phyloP scores from a whole-genome alignment of 352 stramenopile genomes.

The Saprolegnia diclina region DNA sequence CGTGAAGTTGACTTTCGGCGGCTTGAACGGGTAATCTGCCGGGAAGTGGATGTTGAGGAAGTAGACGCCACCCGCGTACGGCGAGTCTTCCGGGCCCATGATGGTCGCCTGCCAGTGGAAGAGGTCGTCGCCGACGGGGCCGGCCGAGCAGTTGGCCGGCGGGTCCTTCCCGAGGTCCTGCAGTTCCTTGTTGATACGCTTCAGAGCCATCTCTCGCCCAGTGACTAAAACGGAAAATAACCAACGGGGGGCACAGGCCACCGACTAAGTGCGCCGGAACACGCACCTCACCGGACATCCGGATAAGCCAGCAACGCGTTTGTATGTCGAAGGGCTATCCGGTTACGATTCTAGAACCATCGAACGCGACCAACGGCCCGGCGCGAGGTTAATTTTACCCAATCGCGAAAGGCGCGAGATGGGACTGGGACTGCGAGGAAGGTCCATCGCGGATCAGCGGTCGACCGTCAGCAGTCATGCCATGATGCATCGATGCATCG shows the following conservation, averaged over 20 bases:
- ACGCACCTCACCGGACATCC: background rate
- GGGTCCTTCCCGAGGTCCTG: slow-evolving; percentile 93
- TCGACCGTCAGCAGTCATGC: too few species aligned
- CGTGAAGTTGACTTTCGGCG: slow-evolving; percentile 98
- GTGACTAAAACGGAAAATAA: slow-evolving; percentile 28
- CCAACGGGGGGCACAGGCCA: background rate
- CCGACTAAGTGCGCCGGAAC: too few species aligned
- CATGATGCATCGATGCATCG: too few species aligned
- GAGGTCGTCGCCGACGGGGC: slow-evolving; percentile 96
- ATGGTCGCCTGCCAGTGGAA: slow-evolving; percentile 98
- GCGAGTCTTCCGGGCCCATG: slow-evolving; percentile 98
- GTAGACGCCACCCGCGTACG: slow-evolving; percentile 97
- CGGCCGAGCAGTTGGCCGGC: slow-evolving; percentile 97
- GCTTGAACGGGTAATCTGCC: slow-evolving; percentile 99
- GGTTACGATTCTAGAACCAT: background rate
- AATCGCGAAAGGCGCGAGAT: background rate
- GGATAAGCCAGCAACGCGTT: background rate
- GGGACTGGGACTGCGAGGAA: too few species aligned
- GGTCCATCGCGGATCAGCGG: too few species aligned
- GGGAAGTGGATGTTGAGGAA: slow-evolving; percentile 99
- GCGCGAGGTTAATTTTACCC: background rate
- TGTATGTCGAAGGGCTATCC: background rate
- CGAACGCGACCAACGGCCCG: background rate
- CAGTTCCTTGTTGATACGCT: slow-evolving; percentile 96
- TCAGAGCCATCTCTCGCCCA: slow-evolving; percentile 77